Percentiles rank a stretch among this genome's conserved stretches.
phyloP scores from a whole-genome alignment of 139 green algal species.

The Chlorella sp. region DNA sequence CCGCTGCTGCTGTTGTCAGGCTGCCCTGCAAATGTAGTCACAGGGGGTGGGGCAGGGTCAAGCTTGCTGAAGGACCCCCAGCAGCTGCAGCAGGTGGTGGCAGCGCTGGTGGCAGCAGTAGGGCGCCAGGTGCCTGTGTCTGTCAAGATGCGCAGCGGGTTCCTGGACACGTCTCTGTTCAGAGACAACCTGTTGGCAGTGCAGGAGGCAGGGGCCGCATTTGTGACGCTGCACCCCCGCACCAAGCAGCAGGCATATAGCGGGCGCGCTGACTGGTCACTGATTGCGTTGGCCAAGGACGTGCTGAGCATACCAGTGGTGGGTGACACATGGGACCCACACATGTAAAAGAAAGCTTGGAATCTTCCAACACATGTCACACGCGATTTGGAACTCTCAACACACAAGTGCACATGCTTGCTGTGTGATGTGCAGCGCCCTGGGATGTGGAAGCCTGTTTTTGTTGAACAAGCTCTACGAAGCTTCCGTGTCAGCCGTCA shows the following conservation, averaged over 20 bases:
- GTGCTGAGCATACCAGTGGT: slow-evolving; percentile 53
- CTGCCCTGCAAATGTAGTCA: slow-evolving; percentile 39
- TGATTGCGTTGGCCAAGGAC: slow-evolving; percentile 41
- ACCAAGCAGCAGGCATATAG: slow-evolving; percentile 57
- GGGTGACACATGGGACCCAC: too few relatives aligned
- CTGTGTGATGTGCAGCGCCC: too few relatives aligned
- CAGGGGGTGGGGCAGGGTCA: slow-evolving; percentile 46
- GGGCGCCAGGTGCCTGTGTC: not conserved
- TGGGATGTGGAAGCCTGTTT: too few relatives aligned
- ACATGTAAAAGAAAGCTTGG: too few relatives aligned
- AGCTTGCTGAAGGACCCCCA: slow-evolving; percentile 36
- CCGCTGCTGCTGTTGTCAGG: too few relatives aligned
- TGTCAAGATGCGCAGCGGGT: slow-evolving; percentile 64
- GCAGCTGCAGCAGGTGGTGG: slow-evolving; percentile 28
- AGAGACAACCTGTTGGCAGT: slow-evolving; percentile 53
- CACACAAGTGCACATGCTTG: too few relatives aligned
- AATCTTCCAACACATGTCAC: too few relatives aligned
- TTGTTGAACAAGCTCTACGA: too few relatives aligned
- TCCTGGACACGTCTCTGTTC: slow-evolving; percentile 46
- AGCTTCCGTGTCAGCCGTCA: too few relatives aligned
- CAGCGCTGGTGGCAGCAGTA: slow-evolving; percentile 30
- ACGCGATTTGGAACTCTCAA: too few relatives aligned
- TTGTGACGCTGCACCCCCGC: slow-evolving; percentile 65
- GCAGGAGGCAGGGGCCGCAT: slow-evolving; percentile 44
- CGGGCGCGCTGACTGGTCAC: slow-evolving; percentile 44